Conservation (phyloP, 805 yeast species). For the Ogataea nakhonphanomensis region DNA sequence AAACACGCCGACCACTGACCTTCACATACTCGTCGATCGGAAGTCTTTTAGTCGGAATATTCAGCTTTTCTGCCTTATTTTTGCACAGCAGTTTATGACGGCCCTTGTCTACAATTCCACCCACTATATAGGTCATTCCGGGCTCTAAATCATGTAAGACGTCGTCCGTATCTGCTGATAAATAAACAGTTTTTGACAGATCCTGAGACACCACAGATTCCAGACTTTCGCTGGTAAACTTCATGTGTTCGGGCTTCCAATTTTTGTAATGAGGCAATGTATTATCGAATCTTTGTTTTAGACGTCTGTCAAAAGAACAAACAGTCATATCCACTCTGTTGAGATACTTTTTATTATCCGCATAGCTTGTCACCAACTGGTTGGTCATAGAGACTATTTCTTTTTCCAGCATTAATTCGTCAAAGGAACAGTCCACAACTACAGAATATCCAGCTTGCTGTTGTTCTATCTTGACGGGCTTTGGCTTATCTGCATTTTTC, state of each 20-base stretch:
- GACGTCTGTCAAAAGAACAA: conserved; percentile 60
- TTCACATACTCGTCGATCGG: conserved; percentile 86
- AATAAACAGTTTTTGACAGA: conserved; percentile 51
- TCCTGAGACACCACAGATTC: conserved; percentile 28
- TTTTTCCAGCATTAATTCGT: conserved; percentile 79
- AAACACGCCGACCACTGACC: conserved; percentile 79
- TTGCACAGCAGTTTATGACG: conserved; percentile 78
- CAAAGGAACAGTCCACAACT: conserved; percentile 77
- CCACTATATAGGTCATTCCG: conserved; percentile 77
- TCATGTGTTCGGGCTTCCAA: conserved; percentile 60
- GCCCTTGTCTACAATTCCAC: conserved; percentile 96
- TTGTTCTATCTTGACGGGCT: conserved; percentile 36
- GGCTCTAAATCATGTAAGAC: conserved; percentile 59
- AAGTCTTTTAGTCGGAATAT: conserved; percentile 68
- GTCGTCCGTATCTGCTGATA: conserved; percentile 85
- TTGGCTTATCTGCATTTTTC: conserved; percentile 24
- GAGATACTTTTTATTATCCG: conserved; percentile 64
- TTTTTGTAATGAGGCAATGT: conserved; percentile 53
- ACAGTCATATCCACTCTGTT: conserved; percentile 57
- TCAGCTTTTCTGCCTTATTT: conserved; percentile 72
- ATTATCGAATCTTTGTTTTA: conserved; percentile 66
- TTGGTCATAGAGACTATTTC: conserved; percentile 66
- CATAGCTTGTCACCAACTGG: conserved; percentile 80
- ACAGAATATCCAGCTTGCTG: conserved; percentile 35
- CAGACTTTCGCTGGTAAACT: conserved; percentile 42